Evolutionary conservation across 208 protist species (phyloP).

Genomic region (Trypanosoma theileri): DNA sequence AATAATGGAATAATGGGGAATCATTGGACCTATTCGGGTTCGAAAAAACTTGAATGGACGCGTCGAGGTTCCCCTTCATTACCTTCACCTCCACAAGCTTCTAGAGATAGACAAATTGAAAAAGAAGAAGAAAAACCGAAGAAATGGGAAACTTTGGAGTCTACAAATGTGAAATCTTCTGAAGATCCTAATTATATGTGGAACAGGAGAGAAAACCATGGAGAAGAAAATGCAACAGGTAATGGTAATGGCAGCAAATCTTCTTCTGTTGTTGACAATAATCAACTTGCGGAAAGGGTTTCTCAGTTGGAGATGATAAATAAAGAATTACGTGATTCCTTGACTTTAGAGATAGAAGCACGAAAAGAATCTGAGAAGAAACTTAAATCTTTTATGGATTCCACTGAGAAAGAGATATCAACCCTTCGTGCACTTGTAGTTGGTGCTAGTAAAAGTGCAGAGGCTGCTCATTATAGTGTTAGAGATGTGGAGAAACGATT

Average conservation of each 20-base stretch:
- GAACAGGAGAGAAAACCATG: not conserved
- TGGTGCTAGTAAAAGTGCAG: constrained; percentile 17
- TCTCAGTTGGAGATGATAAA: constrained; percentile 3
- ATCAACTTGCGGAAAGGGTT: constrained; percentile 5
- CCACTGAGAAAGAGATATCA: not conserved
- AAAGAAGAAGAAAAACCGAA: too few species aligned
- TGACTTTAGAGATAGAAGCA: not conserved
- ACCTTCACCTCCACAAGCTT: not conserved
- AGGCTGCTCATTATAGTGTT: constrained; percentile 15
- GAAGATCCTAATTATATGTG: not conserved
- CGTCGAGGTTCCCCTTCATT: constrained; percentile 1
- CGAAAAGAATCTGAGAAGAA: constrained; percentile 1
- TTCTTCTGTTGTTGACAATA: not conserved
- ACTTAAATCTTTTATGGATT: not conserved
- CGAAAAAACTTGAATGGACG: not conserved
- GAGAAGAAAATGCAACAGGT: not conserved
- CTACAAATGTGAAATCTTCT: not conserved
- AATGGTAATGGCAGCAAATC: not conserved
- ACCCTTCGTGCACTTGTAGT: constrained; percentile 10
- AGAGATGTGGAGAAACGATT: constrained; percentile 9
- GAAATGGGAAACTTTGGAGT: not conserved
- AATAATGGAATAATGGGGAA: not conserved
- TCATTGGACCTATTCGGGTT: too few species aligned
- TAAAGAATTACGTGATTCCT: constrained; percentile 3
- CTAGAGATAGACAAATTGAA: not conserved